Conservation (phyloP, 805 yeast species). For the Kazachstania taianensis region DNA sequence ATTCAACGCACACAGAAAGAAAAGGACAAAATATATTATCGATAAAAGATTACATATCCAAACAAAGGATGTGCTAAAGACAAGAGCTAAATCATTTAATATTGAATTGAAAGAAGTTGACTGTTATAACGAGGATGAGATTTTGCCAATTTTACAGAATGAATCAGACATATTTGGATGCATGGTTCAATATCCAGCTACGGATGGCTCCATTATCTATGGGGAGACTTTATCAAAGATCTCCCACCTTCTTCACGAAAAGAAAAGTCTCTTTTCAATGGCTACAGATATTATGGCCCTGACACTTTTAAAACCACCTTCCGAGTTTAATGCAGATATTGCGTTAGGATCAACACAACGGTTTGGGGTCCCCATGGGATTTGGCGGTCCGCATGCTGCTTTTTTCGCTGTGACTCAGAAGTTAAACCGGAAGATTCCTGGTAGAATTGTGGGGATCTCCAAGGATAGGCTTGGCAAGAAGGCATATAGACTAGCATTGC, state of each 20-base stretch:
- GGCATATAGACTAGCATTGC: conserved; percentile 89
- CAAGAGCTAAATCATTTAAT: conserved; percentile 69
- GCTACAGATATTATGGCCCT: conserved; percentile 91
- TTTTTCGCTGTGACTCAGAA: conserved; percentile 81
- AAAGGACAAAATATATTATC: conserved; percentile 57
- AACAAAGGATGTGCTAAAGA: conserved; percentile 65
- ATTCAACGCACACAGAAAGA: conserved; percentile 55
- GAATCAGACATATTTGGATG: conserved; percentile 59
- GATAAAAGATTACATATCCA: conserved; percentile 77
- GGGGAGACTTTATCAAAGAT: conserved; percentile 41
- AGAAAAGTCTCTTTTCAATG: conserved; percentile 68
- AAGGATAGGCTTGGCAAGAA: conserved; percentile 82
- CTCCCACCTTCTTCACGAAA: conserved; percentile 54
- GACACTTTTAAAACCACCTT: conserved; percentile 76
- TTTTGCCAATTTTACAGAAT: conserved; percentile 28
- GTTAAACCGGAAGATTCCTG: conserved; percentile 88
- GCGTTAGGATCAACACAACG: conserved; percentile 90
- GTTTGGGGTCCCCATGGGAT: conserved; percentile 96
- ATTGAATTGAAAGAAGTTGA: conserved; percentile 56
- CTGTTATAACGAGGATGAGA: conserved; percentile 32
- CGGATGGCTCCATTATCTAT: conserved; percentile 61
- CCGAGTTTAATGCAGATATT: conserved; percentile 81
- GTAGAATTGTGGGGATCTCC: conserved; percentile 87
- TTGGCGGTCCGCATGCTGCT: conserved; percentile 98
- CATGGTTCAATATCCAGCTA: conserved; percentile 81